A percentile compares a stretch with the other conserved stretches of the same genome.
These are phyloP conservation scores for Neurospora discreta DNA, from an alignment of 495 filamentous ascomycete genomes.

Conservation along the genomic window DNA sequence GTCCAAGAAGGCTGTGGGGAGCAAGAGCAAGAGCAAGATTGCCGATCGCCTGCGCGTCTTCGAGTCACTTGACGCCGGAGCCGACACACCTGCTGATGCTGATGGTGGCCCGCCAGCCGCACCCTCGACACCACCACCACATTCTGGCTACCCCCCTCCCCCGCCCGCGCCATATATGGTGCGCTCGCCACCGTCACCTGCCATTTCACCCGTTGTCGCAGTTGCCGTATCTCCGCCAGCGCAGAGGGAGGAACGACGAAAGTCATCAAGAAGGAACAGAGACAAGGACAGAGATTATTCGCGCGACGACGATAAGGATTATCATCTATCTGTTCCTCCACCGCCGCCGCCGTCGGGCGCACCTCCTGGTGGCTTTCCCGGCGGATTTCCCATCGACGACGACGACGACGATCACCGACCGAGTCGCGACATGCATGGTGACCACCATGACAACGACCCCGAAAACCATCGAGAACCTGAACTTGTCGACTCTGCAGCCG, in stretches of 20 bases:
- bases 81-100: neutral
- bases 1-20: constrained; percentile 31
- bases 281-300: constrained; percentile 7
- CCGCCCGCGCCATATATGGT: neutral
- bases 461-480: neutral
- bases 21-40: constrained; percentile 42
- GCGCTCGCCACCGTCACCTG: neutral
- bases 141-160: neutral
- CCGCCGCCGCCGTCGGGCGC: constrained; percentile 29
- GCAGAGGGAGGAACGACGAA: constrained; percentile 15
- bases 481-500: constrained; percentile 4
- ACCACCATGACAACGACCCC: constrained; percentile 4
- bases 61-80: constrained; percentile 36
- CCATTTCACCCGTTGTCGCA: neutral
- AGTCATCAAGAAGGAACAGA: constrained; percentile 16
- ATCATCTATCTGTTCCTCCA: constrained; percentile 6
- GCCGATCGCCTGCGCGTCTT: constrained; percentile 42
- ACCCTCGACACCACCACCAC: constrained; percentile 11
- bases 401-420: constrained; percentile 21
- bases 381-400: constrained; percentile 29
- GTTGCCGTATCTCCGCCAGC: constrained; percentile 1
- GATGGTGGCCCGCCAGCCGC: constrained; percentile 9
- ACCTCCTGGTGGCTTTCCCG: constrained; percentile 39
- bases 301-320: constrained; percentile 5
- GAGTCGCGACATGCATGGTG: neutral